These are phyloP conservation scores for Neocallimastix lanati DNA, from an alignment of 192 early-diverging fungal genomes.

Conservation along the genomic window DNA sequence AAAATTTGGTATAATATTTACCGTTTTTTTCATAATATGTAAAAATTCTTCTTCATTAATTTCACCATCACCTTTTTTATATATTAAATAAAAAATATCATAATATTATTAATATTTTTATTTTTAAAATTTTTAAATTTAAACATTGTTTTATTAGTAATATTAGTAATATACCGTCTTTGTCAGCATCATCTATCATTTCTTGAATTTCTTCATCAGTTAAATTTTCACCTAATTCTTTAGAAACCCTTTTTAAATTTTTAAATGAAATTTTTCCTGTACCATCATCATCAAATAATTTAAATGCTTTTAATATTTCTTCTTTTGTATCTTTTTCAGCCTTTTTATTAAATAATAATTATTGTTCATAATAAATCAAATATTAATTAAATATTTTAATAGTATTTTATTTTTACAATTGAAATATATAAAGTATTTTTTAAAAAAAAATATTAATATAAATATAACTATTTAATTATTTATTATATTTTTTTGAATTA, in stretches of 20 bases:
- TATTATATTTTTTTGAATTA: background rate
- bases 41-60: constrained; percentile 41
- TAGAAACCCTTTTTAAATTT: constrained; percentile 45
- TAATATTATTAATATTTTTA: background rate
- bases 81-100: too few species aligned
- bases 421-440: too few species aligned
- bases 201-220: constrained; percentile 51
- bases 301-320: constrained; percentile 58
- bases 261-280: constrained; percentile 55
- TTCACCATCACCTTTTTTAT: constrained; percentile 23
- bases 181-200: constrained; percentile 64
- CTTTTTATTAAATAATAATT: constrained; percentile 12
- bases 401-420: too few species aligned
- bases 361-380: too few species aligned
- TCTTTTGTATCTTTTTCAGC: constrained; percentile 43
- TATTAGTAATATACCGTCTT: constrained; percentile 11
- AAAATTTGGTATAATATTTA: too few species aligned
- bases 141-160: too few species aligned
- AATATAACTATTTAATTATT: background rate
- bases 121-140: too few species aligned
- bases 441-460: too few species aligned
- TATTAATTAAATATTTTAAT: too few species aligned
- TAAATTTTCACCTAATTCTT: constrained; percentile 49
- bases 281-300: constrained; percentile 56
- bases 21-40: constrained; percentile 32